Evolutionary conservation across 2,329 filamentous ascomycete genomes (phyloP), one percentile per base, ranked within the genome.

Genomic region (Arthrobotrys sphaeroides): DNA sequence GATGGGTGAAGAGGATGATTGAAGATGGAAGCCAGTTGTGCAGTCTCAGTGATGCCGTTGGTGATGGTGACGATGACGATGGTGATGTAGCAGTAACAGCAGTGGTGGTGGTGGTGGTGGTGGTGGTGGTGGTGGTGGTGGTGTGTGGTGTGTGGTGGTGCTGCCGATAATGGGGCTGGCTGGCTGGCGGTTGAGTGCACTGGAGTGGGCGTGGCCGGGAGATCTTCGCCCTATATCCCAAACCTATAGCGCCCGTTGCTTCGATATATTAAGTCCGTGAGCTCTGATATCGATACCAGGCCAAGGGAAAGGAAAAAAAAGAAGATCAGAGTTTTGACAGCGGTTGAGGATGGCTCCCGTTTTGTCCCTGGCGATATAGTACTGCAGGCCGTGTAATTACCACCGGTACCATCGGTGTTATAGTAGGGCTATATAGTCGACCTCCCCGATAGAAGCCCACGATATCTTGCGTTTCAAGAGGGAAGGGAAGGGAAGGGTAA

Each of bases 211-310:
- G 53, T 68, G 62, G 53, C 47, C 70, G 70, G 70, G 70, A 74
- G 70, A 68, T 74, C 70, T 74, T 74, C 70, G 64, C 62, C 62
- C 64, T 73, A 73, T 73, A 73, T 73, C 28, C 43, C 55, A 62
- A 74, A 68, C 57, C 40, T 55, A 67, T 57, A 64, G 55, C 53
- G 49, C 47, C 59, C 45, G 68, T 66, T 36, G 51, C 2, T 40
- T 66, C 18, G 31, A 40, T 51, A 22, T 64, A 51, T 60, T 60
- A 57, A 13, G 57, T 64, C 47, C 55, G 64, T 67, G 64, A 59
- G 40, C 64, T 55, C 62, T 67, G 64, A 67, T 53, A 43, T 55
- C 45, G 45, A 33, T 61, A 45, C 57, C 33, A 67, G 51, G 45
- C 45, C 69, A 66, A 65, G 61, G 53, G 22, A 47, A 28, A 36